Conservation (phyloP, 2,329 filamentous ascomycete genomes). For the Fusarium haematococcum region DNA sequence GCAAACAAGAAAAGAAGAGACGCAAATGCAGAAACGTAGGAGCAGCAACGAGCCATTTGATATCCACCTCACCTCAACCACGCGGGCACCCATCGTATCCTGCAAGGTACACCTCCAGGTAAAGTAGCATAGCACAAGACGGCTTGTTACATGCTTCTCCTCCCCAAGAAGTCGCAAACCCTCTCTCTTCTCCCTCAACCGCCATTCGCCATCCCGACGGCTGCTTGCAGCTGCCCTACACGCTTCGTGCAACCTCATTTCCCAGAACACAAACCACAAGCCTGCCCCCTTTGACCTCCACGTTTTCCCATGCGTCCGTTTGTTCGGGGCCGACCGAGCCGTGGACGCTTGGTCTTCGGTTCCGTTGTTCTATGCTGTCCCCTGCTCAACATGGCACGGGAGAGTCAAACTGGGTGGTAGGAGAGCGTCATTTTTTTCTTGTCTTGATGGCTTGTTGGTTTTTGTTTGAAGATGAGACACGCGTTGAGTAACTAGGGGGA, state of each 20-base stretch:
- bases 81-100: background rate
- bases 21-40: background rate
- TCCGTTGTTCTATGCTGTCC: background rate
- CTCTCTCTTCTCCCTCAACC: background rate
- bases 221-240: conserved; percentile 33
- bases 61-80: background rate
- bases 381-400: background rate
- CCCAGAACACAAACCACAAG: conserved; percentile 20
- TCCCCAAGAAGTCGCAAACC: background rate
- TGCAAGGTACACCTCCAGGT: background rate
- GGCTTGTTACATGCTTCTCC: conserved; percentile 33
- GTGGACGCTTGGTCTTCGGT: conserved; percentile 4
- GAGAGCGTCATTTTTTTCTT: background rate
- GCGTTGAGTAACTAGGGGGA: background rate
- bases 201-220: conserved; percentile 27
- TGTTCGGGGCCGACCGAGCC: conserved; percentile 24
- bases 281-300: conserved; percentile 18
- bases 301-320: conserved; percentile 17
- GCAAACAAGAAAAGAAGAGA: background rate
- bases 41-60: background rate
- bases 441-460: background rate
- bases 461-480: background rate
- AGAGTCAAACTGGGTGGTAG: background rate
- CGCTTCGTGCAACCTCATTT: conserved; percentile 29
- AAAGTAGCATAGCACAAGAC: conserved; percentile 9